Conservation (phyloP, 2,329 filamentous ascomycete genomes). For the Leptodontidium sp. region DNA sequence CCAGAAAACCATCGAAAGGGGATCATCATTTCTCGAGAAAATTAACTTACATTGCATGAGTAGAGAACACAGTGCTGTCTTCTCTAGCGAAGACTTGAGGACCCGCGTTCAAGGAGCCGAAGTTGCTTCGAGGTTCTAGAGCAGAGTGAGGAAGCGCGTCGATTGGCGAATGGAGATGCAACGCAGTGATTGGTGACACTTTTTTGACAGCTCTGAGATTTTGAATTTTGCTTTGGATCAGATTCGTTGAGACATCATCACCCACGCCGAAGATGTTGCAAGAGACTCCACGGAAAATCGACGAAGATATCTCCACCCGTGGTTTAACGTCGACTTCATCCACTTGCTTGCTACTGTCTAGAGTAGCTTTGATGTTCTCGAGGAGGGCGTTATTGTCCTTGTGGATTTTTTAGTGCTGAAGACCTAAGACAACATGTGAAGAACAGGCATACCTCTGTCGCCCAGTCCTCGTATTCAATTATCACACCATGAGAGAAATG, state of each 20-base stretch:
- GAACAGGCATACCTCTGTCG: background rate
- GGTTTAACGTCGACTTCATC: background rate
- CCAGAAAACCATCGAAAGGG: no score
- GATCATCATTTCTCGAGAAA: background rate
- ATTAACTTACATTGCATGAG: slow-evolving; percentile 6
- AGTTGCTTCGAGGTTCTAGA: background rate
- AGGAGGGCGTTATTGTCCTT: background rate
- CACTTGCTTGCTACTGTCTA: background rate
- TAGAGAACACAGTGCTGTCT: background rate
- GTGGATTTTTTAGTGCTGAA: background rate
- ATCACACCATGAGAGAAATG: background rate
- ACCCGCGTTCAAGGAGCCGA: background rate
- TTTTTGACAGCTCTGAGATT: background rate
- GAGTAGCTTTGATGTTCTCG: background rate
- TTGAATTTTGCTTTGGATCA: background rate
- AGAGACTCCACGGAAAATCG: slow-evolving; percentile 10
- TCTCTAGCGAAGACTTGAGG: background rate
- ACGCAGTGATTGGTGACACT: background rate
- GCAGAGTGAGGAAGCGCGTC: no score
- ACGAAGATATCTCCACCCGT: background rate
- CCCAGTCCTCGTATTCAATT: slow-evolving; percentile 13
- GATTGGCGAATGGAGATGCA: background rate
- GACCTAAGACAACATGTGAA: background rate
- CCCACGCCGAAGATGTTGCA: background rate
- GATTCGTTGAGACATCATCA: background rate